Percentiles rank a stretch among this genome's conserved stretches.
Conservation (phyloP, 495 filamentous ascomycete genomes). For the Aspergillus conjunctus region DNA sequence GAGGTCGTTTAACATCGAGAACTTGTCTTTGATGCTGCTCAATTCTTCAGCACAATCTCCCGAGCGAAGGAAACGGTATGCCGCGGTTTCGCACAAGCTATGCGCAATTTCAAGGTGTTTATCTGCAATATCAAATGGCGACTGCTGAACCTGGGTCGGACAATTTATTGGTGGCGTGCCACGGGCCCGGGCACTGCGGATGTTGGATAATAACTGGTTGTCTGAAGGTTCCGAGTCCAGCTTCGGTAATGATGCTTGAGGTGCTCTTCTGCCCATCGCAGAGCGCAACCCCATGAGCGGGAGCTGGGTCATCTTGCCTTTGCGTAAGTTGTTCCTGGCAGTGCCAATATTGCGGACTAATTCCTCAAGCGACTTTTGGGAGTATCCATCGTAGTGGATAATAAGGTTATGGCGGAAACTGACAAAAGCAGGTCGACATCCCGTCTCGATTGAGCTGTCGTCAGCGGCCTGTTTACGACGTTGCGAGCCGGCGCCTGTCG, state of each 20-base stretch:
- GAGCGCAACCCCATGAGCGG: slow-evolving; percentile 22
- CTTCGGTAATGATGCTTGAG: background rate
- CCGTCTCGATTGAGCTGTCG: slow-evolving; percentile 34
- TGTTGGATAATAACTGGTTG: slow-evolving; percentile 23
- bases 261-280: slow-evolving; percentile 7
- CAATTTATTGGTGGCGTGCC: slow-evolving; percentile 18
- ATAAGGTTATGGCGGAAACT: slow-evolving; percentile 78
- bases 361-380: slow-evolving; percentile 77
- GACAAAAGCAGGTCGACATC: slow-evolving; percentile 50
- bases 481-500: slow-evolving; percentile 16
- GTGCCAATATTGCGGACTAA: slow-evolving; percentile 77
- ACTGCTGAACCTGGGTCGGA: slow-evolving; percentile 20
- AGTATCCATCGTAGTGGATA: slow-evolving; percentile 85
- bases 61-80: slow-evolving; percentile 82
- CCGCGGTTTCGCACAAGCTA: slow-evolving; percentile 77
- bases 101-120: slow-evolving; percentile 77
- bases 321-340: slow-evolving; percentile 80
- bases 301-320: slow-evolving; percentile 60
- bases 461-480: slow-evolving; percentile 35
- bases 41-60: slow-evolving; percentile 80
- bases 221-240: background rate
- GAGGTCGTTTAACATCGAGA: slow-evolving; percentile 45
- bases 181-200: slow-evolving; percentile 38
- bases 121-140: slow-evolving; percentile 69
- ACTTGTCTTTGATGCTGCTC: slow-evolving; percentile 61